These are phyloP conservation scores for Psilocybe tampanensis DNA, from an alignment of 768 basidiomycete species.

Conservation along the genomic window DNA sequence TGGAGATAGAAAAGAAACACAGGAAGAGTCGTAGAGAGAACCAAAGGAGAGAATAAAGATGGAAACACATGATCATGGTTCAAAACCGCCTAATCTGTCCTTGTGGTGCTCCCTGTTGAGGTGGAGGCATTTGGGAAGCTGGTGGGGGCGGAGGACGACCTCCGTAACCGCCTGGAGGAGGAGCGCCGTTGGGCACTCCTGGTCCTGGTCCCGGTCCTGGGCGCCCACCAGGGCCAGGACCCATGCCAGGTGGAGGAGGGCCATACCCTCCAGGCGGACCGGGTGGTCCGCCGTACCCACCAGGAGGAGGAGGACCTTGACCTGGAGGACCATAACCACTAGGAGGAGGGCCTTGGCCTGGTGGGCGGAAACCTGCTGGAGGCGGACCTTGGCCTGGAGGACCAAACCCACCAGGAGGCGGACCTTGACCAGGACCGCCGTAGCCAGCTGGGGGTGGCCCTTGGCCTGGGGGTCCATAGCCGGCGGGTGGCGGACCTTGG, in stretches of 20 bases:
- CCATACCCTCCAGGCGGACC: slow-evolving; percentile 16
- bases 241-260: slow-evolving; percentile 13
- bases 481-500: slow-evolving; percentile 42
- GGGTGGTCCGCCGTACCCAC: background rate
- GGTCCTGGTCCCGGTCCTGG: background rate
- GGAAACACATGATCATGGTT: slow-evolving; percentile 9
- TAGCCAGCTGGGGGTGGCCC: slow-evolving; percentile 26
- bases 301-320: slow-evolving; percentile 23
- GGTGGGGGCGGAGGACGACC: slow-evolving; percentile 30
- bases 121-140: slow-evolving; percentile 10
- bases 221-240: slow-evolving; percentile 5
- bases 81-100: slow-evolving; percentile 34
- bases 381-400: slow-evolving; percentile 30
- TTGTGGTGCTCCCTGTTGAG: slow-evolving; percentile 27
- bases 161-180: slow-evolving; percentile 30
- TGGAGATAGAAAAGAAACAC: background rate
- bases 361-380: slow-evolving; percentile 23
- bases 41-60: slow-evolving; percentile 13
- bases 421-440: slow-evolving; percentile 30
- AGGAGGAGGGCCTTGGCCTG: slow-evolving; percentile 13
- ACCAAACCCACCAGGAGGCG: slow-evolving; percentile 30
- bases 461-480: slow-evolving; percentile 35
- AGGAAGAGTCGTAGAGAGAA: slow-evolving; percentile 6
- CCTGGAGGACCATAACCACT: slow-evolving; percentile 21
- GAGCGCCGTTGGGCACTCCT: slow-evolving; percentile 18